These are phyloP conservation scores for Ceratobasidium sp. DNA, from an alignment of 1,284 basidiomycete species.

Conservation along the genomic window DNA sequence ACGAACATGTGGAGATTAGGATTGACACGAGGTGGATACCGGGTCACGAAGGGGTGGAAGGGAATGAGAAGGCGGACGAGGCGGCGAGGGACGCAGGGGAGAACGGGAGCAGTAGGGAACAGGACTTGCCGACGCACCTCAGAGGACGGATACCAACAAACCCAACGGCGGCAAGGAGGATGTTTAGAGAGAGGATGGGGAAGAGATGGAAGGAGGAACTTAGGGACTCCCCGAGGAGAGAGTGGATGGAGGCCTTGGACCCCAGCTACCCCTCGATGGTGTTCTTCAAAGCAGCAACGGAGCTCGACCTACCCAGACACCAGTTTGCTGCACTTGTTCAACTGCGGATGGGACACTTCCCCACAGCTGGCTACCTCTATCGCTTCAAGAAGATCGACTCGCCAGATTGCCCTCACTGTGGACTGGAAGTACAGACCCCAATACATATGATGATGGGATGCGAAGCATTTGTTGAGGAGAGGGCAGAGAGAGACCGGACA, in stretches of 20 bases:
- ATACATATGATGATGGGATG: conserved; percentile 14
- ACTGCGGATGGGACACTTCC: conserved; percentile 17
- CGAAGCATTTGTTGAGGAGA: neutral
- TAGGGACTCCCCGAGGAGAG: neutral
- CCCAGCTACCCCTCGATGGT: conserved; percentile 1
- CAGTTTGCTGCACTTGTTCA: conserved; percentile 5
- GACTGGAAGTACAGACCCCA: neutral
- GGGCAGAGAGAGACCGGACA: neutral
- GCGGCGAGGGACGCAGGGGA: conserved; percentile 26
- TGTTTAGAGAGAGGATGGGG: neutral
- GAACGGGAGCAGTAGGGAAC: neutral
- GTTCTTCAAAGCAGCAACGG: neutral
- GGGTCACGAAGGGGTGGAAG: conserved; percentile 22
- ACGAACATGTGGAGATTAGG: neutral
- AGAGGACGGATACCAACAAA: neutral
- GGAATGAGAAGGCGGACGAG: conserved; percentile 31
- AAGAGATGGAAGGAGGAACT: conserved; percentile 2
- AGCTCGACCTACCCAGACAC: neutral
- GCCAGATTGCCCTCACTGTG: conserved; percentile 10
- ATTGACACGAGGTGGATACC: conserved; percentile 25
- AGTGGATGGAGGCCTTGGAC: neutral
- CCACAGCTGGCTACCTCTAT: conserved; percentile 4
- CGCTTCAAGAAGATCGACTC: neutral
- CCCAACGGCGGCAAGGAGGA: conserved; percentile 15
- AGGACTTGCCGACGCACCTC: neutral